Base-by-base conservation (phyloP, 2,329 filamentous ascomycete species). In the Colletotrichum horii region DNA sequence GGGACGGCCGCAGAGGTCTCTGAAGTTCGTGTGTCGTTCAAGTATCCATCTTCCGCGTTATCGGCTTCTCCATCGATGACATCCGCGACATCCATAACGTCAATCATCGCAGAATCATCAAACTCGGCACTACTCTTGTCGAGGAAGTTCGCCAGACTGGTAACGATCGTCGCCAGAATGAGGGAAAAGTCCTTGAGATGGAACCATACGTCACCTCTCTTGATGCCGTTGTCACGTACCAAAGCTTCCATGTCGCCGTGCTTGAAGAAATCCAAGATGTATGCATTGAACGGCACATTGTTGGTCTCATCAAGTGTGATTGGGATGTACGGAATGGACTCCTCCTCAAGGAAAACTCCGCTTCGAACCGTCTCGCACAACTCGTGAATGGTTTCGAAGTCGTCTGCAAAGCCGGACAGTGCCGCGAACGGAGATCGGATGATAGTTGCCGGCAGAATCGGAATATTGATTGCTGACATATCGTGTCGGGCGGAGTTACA, bases 201-300 rank as follows among this genome's bases (percentile, higher is more conserved):
- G 79, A 93, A 96, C 94, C 94, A 96, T 11, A 95, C 88, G 62
- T 95, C 93, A 6, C 91, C 90, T 2, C 86, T 84, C 60, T 90
- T 91, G 80, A 96, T 92, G 4, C 89, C 87, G 80, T 96, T 96
- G 34, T 92, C 93, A 0, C 83, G 84, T 15, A 90, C 89, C 4
- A 96, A 84, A 0, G 91, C 89, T 2, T 87, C 81, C 26, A 92
- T 82, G 79, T 93, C 91, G 5, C 94, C 94, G 79, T 96, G 92
- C 82, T 92, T 94, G 87, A 91, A 96, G 83, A 96, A 96, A 82
- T 96, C 93, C 75, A 93, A 91, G 1, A 96, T 84, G 80, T 94
- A 94, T 0, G 92, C 91, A 78, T 95, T 95, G 75, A 92, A 87
- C 0, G 89, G 89, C 15, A 83, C 81, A 11, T 75, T 83, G 77